Evolutionary conservation across 495 filamentous ascomycete species (phyloP).

Genomic region (Neurospora sublineolata): DNA sequence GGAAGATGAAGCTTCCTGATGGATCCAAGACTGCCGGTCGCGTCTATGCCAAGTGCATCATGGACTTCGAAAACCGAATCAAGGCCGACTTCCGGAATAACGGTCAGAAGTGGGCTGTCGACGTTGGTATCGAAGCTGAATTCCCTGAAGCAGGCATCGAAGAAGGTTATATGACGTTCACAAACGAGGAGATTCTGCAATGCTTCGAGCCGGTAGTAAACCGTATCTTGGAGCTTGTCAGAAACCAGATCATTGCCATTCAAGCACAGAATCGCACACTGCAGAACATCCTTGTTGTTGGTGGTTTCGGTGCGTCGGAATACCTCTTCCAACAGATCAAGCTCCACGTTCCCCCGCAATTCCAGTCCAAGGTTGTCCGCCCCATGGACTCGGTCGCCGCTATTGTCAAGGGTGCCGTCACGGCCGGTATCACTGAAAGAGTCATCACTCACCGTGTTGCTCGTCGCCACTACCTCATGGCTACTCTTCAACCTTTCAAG

Average conservation of each 20-base stretch:
- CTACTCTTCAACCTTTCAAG: conserved; percentile 95
- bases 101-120: conserved; percentile 66
- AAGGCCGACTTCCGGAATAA: conserved; percentile 76
- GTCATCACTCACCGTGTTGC: conserved; percentile 95
- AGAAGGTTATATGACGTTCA: conserved; percentile 75
- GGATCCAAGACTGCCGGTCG: conserved; percentile 63
- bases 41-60: conserved; percentile 70
- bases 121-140: conserved; percentile 66
- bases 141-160: conserved; percentile 68
- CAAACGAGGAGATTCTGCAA: conserved; percentile 67
- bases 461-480: conserved; percentile 98
- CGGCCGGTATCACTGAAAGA: conserved; percentile 88
- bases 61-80: conserved; percentile 72
- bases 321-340: conserved; percentile 76
- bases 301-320: conserved; percentile 64
- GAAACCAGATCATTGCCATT: conserved; percentile 70
- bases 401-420: conserved; percentile 68
- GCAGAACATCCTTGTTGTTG: conserved; percentile 64
- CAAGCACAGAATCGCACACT: conserved; percentile 61
- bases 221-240: conserved; percentile 59
- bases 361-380: conserved; percentile 65
- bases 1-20: conserved; percentile 68
- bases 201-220: conserved; percentile 70
- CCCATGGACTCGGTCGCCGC: conserved; percentile 70
- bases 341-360: conserved; percentile 69